Conservation (phyloP, 768 basidiomycete species). For the Tricholoma terreum region DNA sequence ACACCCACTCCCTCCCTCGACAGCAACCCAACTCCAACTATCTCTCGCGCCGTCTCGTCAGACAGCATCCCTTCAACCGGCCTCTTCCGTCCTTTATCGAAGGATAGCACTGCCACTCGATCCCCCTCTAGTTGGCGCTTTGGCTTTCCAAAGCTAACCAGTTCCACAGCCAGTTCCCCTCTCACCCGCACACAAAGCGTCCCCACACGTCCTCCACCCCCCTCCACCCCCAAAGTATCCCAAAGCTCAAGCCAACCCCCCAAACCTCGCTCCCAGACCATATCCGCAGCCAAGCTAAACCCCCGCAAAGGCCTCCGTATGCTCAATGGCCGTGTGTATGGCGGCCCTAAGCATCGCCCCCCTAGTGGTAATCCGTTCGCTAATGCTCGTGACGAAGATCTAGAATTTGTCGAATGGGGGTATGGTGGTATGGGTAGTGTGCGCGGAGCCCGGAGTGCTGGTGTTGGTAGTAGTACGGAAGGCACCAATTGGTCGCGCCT, state of each 20-base stretch:
- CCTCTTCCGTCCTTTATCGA: constrained; percentile 37
- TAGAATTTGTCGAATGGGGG: constrained; percentile 92
- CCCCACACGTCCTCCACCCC: not conserved
- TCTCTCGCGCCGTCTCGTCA: constrained; percentile 19
- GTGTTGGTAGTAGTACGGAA: constrained; percentile 22
- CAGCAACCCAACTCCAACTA: constrained; percentile 14
- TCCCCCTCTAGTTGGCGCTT: constrained; percentile 14
- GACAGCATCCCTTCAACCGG: constrained; percentile 38
- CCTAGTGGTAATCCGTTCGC: constrained; percentile 54
- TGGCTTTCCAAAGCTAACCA: constrained; percentile 28
- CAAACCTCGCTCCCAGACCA: constrained; percentile 13
- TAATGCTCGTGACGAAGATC: constrained; percentile 62
- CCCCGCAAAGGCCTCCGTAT: constrained; percentile 51
- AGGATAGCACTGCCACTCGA: too few relatives aligned
- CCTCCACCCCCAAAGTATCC: constrained; percentile 23
- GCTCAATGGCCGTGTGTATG: constrained; percentile 87
- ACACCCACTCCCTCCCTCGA: constrained; percentile 10
- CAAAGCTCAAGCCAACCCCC: constrained; percentile 8
- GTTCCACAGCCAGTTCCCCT: constrained; percentile 21
- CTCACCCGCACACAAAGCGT: constrained; percentile 34
- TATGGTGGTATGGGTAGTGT: constrained; percentile 81
- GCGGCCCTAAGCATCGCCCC: constrained; percentile 35
- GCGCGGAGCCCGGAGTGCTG: constrained; percentile 29
- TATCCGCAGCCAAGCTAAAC: not conserved
- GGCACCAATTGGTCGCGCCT: constrained; percentile 35